Conservation (phyloP, 2,329 filamentous ascomycete species). For the Neofusicoccum parvum region DNA sequence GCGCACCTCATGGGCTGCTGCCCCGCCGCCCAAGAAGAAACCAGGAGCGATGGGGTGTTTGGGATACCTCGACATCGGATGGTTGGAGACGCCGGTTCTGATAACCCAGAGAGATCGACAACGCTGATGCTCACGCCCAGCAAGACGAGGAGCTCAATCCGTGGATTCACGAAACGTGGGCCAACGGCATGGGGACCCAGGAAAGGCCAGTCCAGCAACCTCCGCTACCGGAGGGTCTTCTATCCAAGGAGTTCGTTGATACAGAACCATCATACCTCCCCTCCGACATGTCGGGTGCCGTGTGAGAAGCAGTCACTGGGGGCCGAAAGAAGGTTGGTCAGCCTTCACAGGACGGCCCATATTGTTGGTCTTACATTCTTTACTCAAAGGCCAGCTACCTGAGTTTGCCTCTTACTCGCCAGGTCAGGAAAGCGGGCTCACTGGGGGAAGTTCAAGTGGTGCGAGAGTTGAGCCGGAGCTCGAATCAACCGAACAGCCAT, state of each 20-base stretch:
- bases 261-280: slow-evolving; percentile 56
- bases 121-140: neutral
- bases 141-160: neutral
- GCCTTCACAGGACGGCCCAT: slow-evolving; percentile 35
- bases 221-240: slow-evolving; percentile 50
- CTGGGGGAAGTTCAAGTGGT: slow-evolving; percentile 65
- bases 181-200: neutral
- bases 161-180: neutral
- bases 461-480: no score
- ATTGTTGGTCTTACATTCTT: slow-evolving; percentile 56
- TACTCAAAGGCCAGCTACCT: slow-evolving; percentile 63
- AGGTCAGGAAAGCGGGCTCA: slow-evolving; percentile 66
- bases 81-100: no score
- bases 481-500: no score
- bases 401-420: slow-evolving; percentile 70
- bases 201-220: neutral
- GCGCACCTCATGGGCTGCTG: no score
- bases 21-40: no score
- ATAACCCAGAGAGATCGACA: no score
- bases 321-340: slow-evolving; percentile 56
- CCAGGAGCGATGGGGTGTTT: no score
- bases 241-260: slow-evolving; percentile 64
- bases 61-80: no score
- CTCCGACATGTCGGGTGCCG: slow-evolving; percentile 67
- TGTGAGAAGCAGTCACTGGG: slow-evolving; percentile 55